Base-by-base conservation (phyloP, 2,329 filamentous ascomycete species). In the Tolypocladium nubicola region DNA sequence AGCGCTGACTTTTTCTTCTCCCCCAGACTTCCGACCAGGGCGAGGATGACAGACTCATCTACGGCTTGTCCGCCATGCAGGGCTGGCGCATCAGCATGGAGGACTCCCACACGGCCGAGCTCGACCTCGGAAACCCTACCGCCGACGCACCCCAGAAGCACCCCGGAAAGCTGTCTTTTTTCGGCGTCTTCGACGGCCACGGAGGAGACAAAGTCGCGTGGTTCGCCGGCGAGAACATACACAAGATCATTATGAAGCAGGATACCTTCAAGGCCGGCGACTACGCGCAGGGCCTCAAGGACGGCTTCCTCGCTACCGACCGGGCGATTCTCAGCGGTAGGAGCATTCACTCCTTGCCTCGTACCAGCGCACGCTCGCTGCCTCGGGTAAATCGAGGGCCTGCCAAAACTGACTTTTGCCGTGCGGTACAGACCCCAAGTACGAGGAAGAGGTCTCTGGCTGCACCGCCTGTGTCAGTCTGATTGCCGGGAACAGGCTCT, bases 51-150 rank as follows among this genome's bases (percentile, higher is more conserved):
- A 87, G 90, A 71, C 85, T 96, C 71, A 76, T 94, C 71, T 99
- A 89, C 75, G 94, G 94, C 70, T 86, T 97, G 64, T 99, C 94
- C 64, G 91, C 91, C 75, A 99, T 99, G 94, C 94, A 99, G 77
- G 94, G 94, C 79, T 99, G 94, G 94, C 89, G 94, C 78, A 97
- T 99, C 77, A 96, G 90, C 79, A 99, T 99, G 94, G 94, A 99
- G 75, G 94, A 99, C 73, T 86, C 94, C 62, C 94, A 99, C 77
- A 90, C 89, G 61, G 83, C 89, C 57, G 78, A 97, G 55, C 88
- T 99, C 71, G 90, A 97, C 74, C 84, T 97, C 53, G 56, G 52
- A 64, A 84, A 94, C 68, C 79, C 84, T 60, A 67, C 71, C 58
- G 68, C 74, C 58, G 70, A 71, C 59, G 79, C 83, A 33, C 77